These are phyloP conservation scores for Mycotypha africana DNA, from an alignment of 371 early-diverging fungal species.

Conservation along the genomic window DNA sequence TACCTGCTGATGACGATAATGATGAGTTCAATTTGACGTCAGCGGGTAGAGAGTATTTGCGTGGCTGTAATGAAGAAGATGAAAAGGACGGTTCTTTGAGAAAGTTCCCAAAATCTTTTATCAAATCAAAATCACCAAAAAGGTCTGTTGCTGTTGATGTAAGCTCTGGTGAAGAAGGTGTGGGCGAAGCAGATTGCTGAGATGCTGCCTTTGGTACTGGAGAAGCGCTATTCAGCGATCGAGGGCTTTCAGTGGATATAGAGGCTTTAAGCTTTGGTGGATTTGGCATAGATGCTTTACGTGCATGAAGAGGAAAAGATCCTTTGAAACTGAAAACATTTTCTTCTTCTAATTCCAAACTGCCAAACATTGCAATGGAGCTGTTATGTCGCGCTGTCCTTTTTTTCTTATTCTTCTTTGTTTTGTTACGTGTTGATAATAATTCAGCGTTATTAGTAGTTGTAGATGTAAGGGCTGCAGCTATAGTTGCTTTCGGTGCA, in stretches of 20 bases:
- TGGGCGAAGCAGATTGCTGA: neutral
- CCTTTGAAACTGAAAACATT: too few relatives aligned
- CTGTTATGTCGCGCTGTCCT: slow-evolving; percentile 3
- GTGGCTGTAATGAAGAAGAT: slow-evolving; percentile 19
- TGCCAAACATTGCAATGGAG: too few relatives aligned
- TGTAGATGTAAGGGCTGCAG: slow-evolving; percentile 11
- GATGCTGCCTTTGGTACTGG: neutral
- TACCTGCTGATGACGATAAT: too few relatives aligned
- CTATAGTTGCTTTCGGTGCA: slow-evolving; percentile 13
- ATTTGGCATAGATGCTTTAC: slow-evolving; percentile 17
- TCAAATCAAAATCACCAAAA: slow-evolving; percentile 40
- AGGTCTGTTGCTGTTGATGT: slow-evolving; percentile 15
- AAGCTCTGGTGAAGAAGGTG: slow-evolving; percentile 6
- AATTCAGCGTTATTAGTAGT: too few relatives aligned
- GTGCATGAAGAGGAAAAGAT: slow-evolving; percentile 11
- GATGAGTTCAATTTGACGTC: slow-evolving; percentile 2
- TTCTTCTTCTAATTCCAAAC: too few relatives aligned
- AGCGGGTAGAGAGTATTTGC: slow-evolving; percentile 27
- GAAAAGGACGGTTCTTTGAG: slow-evolving; percentile 25
- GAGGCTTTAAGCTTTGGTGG: too few relatives aligned
- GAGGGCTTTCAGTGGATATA: too few relatives aligned
- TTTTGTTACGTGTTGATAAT: too few relatives aligned
- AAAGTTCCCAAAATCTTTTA: slow-evolving; percentile 33
- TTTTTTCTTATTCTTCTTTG: slow-evolving; percentile 5
- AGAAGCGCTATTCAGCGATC: too few relatives aligned